A percentile compares a stretch with the other conserved stretches of the same genome.
These are phyloP conservation scores for Gomphus sp. DNA, from an alignment of 1,284 basidiomycete genomes.

Conservation along the genomic window DNA sequence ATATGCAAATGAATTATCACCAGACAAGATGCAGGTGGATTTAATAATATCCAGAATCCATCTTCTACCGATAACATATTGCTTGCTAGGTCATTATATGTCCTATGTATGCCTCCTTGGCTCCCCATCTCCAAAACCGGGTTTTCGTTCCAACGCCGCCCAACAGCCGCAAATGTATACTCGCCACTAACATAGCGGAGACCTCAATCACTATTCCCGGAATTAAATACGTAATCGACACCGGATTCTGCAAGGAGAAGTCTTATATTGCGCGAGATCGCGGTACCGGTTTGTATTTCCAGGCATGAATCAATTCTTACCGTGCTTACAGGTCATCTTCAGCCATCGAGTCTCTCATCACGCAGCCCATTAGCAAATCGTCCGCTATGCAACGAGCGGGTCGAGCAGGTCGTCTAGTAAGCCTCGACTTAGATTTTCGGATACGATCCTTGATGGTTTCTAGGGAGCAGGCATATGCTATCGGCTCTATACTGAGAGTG, in stretches of 20 bases:
- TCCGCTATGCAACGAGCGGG: constrained; percentile 83
- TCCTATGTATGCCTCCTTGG: constrained; percentile 81
- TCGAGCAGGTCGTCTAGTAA: constrained; percentile 83
- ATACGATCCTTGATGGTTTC: constrained; percentile 1
- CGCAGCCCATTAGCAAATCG: constrained; percentile 82
- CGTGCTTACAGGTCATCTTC: constrained; percentile 7
- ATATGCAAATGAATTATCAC: constrained; percentile 57
- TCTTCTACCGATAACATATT: not conserved
- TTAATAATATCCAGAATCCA: not conserved
- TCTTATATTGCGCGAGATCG: constrained; percentile 62
- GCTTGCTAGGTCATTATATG: constrained; percentile 53
- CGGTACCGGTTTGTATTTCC: constrained; percentile 42
- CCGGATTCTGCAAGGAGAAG: constrained; percentile 94
- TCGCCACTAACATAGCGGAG: constrained; percentile 97
- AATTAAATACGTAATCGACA: constrained; percentile 91
- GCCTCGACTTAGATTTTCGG: constrained; percentile 17
- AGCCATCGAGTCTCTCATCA: constrained; percentile 86
- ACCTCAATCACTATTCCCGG: constrained; percentile 97
- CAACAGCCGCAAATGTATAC: constrained; percentile 78
- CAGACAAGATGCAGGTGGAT: constrained; percentile 42
- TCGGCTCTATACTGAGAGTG: constrained; percentile 78
- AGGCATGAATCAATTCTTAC: not conserved
- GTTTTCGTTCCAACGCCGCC: constrained; percentile 68
- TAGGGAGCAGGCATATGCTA: constrained; percentile 79
- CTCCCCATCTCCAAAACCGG: constrained; percentile 67